Evolutionary conservation across 108 stramenopile species (phyloP), one percentile per base, ranked within the genome.

Genomic region (Chaetoceros tenuissimus): DNA sequence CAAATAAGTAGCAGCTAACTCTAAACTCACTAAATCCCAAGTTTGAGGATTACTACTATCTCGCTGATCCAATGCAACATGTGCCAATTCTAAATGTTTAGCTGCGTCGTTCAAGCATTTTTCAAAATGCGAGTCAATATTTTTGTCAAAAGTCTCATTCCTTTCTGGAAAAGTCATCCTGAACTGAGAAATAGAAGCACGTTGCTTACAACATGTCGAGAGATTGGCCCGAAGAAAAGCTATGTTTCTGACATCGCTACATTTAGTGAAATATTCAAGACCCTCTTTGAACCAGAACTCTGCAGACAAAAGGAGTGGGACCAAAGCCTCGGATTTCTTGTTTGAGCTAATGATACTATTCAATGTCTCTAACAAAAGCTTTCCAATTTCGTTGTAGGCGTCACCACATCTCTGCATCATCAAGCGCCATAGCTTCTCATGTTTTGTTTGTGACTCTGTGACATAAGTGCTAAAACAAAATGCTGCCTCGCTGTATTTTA

Each of bases 11-110:
- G 84, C 78, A 7, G 90, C 90, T 10, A 92, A 78, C 53, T 92
- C 86, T 22, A 78, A 63, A 46, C 79, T 79, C 10, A 92, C 90
- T 84, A 92, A 84, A 54, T 92, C 86, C 90, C 90, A 92, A 2
- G 82, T 82, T 16, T 66, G 52, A 2, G 75, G 68, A 64, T 92
- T 86, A 13, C 13, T 5, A 3, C 60, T 63, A 48, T 87, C 86
- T n/a, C 86, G 71, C 17, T 72, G 55, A 3, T 79, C 84, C 56
- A 92, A 56, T 3, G 74, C 59, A 28, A 78, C 73, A 58, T 92
- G 90, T 3, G 90, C 90, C 24, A 64, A 49, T 43, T 81, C 68
- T 19, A 92, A 72, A 50, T 92, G 80, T 71, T 84, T 57, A 20
- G 74, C 74, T 21, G 90, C 90, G 34, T 79, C 61, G 55, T 92